Evolutionary conservation across 805 yeast genomes (phyloP), one percentile per base, ranked within the genome.

Genomic region (Helenozyma baotianmanensis): DNA sequence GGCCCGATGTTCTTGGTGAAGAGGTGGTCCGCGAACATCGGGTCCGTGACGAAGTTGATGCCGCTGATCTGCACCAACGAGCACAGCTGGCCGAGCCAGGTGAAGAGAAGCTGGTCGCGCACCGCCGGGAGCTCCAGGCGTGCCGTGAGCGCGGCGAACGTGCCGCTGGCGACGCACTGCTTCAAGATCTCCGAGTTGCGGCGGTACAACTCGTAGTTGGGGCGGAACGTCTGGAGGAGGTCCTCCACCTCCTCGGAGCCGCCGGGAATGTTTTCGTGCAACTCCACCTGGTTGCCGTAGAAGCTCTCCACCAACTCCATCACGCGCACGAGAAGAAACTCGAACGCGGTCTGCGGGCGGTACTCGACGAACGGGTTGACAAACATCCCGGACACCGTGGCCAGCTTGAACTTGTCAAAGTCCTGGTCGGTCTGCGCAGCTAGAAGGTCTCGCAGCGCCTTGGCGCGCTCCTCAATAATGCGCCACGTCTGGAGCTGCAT

Each of bases 21-120:
- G 21, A 90, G 62, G 43, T 73, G 78, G 39, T 82, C 74, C 31
- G 71, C 63, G 48, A 90, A 81, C 21, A 88, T 61, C 1, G 97
- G 97, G 55, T 90, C 97, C 2, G 96, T 83, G 23, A 90, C 56
- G 38, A 90, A 68, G 38, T 80, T 82, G n/a, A 85, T 58, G 2
- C 82, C 80, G 4, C 82, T 71, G 2, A 87, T 56, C 48, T 84
- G 87, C 4, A 88, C 64, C 33, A 76, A 71, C 2, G 89, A 74
- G 56, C 96, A 88, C 36, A 92, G 82, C 54, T 90, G 97, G 4
- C 97, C 97, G 25, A 90, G 57, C 97, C 97, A 90, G 0, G 96
- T 87, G 49, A 82, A 74, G 2, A 82, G 68, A 46, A 84, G 40
- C 45, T 82, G 68, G 17, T 73, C 62, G 9, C 54, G 35, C 3